Evolutionary conservation across 805 yeast genomes (phyloP).

Genomic region (Kluyveromyces starmeri): DNA sequence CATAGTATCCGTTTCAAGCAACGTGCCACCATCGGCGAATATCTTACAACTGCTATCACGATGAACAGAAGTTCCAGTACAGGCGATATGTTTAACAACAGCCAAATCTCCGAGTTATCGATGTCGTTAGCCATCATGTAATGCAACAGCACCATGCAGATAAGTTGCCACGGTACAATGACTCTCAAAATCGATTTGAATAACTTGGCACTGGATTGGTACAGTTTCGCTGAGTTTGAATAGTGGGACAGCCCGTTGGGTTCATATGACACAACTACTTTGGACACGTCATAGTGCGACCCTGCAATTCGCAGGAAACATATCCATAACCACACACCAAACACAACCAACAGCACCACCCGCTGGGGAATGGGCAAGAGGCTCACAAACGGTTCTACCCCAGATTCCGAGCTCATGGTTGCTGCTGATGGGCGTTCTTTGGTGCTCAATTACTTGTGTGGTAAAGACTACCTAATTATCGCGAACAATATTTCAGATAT

Average conservation of each 20-base stretch:
- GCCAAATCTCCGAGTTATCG: conserved; percentile 17
- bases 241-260: conserved; percentile 17
- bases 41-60: conserved; percentile 15
- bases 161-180: conserved; percentile 18
- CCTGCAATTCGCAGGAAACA: conserved; percentile 34
- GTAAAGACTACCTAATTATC: no score
- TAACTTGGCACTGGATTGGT: conserved; percentile 24
- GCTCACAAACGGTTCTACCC: conserved; percentile 2
- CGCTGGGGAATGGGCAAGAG: conserved; percentile 43
- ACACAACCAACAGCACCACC: conserved; percentile 38
- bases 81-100: conserved; percentile 32
- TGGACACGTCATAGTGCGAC: conserved; percentile 36
- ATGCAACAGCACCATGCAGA: conserved; percentile 6
- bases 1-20: conserved; percentile 17
- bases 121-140: conserved; percentile 24
- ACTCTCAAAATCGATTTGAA: conserved; percentile 15
- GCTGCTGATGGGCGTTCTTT: no score
- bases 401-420: background rate
- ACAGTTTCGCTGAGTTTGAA: conserved; percentile 34
- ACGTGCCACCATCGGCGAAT: conserved; percentile 8
- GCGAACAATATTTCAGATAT: no score
- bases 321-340: conserved; percentile 49
- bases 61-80: conserved; percentile 26
- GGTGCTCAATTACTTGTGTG: no score
- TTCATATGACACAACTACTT: conserved; percentile 15